phyloP scores from a whole-genome alignment of 257 asterid genomes.

The Osmanthus fragrans region DNA sequence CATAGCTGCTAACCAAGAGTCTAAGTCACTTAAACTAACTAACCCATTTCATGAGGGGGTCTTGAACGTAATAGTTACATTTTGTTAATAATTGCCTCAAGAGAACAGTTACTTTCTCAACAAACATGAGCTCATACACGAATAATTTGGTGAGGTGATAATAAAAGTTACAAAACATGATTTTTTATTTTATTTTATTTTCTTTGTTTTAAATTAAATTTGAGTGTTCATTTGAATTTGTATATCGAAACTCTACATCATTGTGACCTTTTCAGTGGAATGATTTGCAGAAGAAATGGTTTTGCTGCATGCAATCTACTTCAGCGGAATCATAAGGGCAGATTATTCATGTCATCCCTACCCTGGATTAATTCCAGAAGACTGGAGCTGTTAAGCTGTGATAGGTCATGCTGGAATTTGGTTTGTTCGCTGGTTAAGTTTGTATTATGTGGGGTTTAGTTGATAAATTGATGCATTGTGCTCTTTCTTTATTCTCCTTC shows the following conservation, averaged over 20 bases:
- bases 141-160: background rate
- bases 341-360: background rate
- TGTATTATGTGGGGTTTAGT: conserved; percentile 2
- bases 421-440: conserved; percentile 11
- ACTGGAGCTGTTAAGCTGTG: conserved; percentile 39
- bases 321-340: conserved; percentile 34
- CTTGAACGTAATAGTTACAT: background rate
- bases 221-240: background rate
- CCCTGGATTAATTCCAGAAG: conserved; percentile 16
- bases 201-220: background rate
- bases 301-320: conserved; percentile 59
- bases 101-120: background rate
- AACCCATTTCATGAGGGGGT: background rate
- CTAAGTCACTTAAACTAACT: background rate
- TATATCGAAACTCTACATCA: background rate
- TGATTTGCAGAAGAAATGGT: conserved; percentile 61
- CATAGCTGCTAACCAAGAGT: background rate
- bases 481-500: conserved; percentile 13
- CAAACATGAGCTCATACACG: background rate
- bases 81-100: background rate
- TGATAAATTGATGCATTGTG: background rate
- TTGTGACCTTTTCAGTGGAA: conserved; percentile 4
- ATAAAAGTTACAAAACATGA: background rate
- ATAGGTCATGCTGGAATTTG: conserved; percentile 31
- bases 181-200: background rate